Base-by-base conservation (phyloP, 805 yeast genomes). In the Naumovozyma dairenensis region DNA sequence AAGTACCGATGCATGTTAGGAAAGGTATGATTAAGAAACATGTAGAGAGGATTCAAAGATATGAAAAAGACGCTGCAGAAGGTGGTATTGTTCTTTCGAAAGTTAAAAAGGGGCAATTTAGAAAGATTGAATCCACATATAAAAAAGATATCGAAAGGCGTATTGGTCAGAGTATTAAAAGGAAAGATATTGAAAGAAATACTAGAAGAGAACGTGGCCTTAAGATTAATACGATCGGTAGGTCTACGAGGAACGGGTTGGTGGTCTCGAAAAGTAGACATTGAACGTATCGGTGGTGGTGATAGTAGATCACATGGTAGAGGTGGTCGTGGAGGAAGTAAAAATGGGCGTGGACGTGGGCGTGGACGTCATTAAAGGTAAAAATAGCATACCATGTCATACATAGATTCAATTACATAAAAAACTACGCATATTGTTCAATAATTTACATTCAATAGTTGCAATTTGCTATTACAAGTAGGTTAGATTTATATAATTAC, bases 51-150 rank as follows among this genome's bases (percentile, higher is more conserved):
- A 71, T 74, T 14, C 53, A 61, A 16, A 71, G 71, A 46, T 73
- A 66, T 49, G 94, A 83, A 53, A 63, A 67, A 33, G 86, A 83
- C 32, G 96, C 98, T 6, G 70, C 65, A 40, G 89, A 89, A 14
- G 94, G 93, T 4, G 97, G 97, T 10, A 82, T 89, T 35, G 70
- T 92, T n/a, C 62, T 89, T 28, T 75, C 94, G 3, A 77, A 71
- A 48, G 75, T 69, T 18, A 68, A 66, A 46, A 78, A 76, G 57
- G 87, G 85, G 5, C 73, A 78, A 40, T 63, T 78, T 36, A 65
- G 92, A 47, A 66, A 71, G 43, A 60, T 66, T 29, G 83, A 79
- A 31, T 62, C 64, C 36, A 60, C 65, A 4, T 55, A 63, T 52
- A 44, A 55, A 43, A 43, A 48, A 40, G 58, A 57, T 47, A 49